A percentile compares a stretch with the other conserved stretches of the same genome.
Conservation (phyloP, 1,284 basidiomycete species). For the Irpex lacteus region DNA sequence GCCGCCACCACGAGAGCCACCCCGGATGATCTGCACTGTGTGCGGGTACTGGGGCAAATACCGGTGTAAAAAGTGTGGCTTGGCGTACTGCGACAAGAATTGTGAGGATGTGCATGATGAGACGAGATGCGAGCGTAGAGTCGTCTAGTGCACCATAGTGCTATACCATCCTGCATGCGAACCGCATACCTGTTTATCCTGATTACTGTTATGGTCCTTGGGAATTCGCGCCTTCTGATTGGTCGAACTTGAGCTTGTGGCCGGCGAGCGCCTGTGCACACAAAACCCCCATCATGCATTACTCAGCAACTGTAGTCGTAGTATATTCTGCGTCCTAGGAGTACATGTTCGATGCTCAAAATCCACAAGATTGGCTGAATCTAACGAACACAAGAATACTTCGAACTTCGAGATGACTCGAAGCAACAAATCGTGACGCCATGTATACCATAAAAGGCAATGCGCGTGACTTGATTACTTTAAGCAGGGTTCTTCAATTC, state of each 20-base stretch:
- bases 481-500: not conserved
- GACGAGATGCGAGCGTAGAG: conserved; percentile 58
- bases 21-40: conserved; percentile 59
- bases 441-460: conserved; percentile 1
- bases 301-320: too few species aligned
- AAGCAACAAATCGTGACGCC: not conserved
- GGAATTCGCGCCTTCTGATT: too few species aligned
- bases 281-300: too few species aligned
- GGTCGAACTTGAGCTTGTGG: too few species aligned
- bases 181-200: too few species aligned
- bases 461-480: conserved; percentile 1
- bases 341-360: not conserved
- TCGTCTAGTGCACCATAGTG: conserved; percentile 30
- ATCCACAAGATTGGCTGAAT: not conserved
- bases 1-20: conserved; percentile 45
- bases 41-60: conserved; percentile 71
- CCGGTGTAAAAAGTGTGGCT: conserved; percentile 55
- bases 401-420: not conserved
- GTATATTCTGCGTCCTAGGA: too few species aligned
- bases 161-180: not conserved
- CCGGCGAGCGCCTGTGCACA: too few species aligned
- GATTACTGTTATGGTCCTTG: too few species aligned
- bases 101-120: conserved; percentile 58
- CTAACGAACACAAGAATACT: not conserved
- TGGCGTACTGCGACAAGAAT: conserved; percentile 56